These are phyloP conservation scores for Colletotrichum costaricense DNA, from an alignment of 2,329 filamentous ascomycete genomes.

Conservation along the genomic window DNA sequence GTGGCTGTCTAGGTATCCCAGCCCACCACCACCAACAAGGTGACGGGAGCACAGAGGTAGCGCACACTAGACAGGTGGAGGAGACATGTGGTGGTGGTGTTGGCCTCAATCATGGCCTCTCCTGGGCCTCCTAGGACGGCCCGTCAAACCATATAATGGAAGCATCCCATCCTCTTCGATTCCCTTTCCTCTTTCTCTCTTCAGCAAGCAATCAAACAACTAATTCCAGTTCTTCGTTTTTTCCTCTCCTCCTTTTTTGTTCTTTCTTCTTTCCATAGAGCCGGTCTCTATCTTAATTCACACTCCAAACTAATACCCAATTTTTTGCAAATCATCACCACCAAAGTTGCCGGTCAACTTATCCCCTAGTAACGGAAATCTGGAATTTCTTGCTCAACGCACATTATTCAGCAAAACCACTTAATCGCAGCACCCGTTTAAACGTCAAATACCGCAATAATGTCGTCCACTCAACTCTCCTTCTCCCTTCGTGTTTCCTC, in stretches of 20 bases:
- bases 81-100: neutral
- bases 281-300: constrained; percentile 62
- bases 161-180: constrained; percentile 51
- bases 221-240: constrained; percentile 67
- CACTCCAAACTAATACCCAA: constrained; percentile 41
- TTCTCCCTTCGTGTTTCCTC: constrained; percentile 96
- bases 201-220: constrained; percentile 73
- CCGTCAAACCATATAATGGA: constrained; percentile 40
- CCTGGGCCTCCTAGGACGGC: constrained; percentile 25
- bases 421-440: constrained; percentile 44
- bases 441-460: constrained; percentile 62
- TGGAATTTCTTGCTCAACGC: constrained; percentile 68
- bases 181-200: constrained; percentile 62
- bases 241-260: constrained; percentile 51
- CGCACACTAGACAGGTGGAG: neutral
- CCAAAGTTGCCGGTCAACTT: constrained; percentile 56
- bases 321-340: constrained; percentile 35
- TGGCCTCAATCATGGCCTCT: constrained; percentile 24
- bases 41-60: neutral
- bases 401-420: constrained; percentile 33
- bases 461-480: constrained; percentile 93
- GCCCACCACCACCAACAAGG: constrained; percentile 5
- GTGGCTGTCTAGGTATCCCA: constrained; percentile 9
- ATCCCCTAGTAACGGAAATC: constrained; percentile 58
- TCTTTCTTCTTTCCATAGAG: constrained; percentile 57